Conservation (phyloP, 2,329 filamentous ascomycete species). For the Fusarium duplospermum region DNA sequence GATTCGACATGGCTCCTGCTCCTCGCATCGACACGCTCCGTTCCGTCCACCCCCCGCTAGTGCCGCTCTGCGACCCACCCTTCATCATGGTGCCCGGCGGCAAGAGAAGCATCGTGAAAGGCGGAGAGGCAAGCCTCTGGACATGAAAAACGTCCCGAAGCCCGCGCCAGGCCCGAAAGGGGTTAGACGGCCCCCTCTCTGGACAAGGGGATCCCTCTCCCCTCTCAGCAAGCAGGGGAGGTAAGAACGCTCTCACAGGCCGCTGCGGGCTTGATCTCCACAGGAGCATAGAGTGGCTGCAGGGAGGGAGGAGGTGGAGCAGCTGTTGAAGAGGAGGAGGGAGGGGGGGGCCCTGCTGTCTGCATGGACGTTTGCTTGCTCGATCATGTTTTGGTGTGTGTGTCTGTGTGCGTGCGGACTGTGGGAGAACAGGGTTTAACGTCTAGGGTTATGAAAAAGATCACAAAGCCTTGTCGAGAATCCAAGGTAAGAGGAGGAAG, state of each 20-base stretch:
- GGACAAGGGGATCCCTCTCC: conserved; percentile 11
- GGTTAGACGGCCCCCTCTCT: conserved; percentile 12
- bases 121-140: conserved; percentile 43
- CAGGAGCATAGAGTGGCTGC: conserved; percentile 44
- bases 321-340: conserved; percentile 5
- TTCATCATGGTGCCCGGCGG: conserved; percentile 48
- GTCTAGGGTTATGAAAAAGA: neutral
- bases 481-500: neutral
- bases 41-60: conserved; percentile 33
- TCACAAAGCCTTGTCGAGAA: neutral
- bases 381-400: neutral
- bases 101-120: conserved; percentile 55
- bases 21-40: conserved; percentile 24
- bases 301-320: conserved; percentile 30
- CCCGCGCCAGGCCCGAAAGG: conserved; percentile 19
- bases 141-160: conserved; percentile 41
- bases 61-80: conserved; percentile 37
- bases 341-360: conserved; percentile 16
- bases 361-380: conserved; percentile 34
- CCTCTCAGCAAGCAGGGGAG: conserved; percentile 23
- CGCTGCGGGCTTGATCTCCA: conserved; percentile 26
- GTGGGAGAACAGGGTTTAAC: conserved; percentile 1
- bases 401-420: neutral
- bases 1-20: conserved; percentile 10
- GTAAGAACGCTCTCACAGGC: conserved; percentile 22